Evolutionary conservation across 2,329 filamentous ascomycete genomes (phyloP), one percentile per base, ranked within the genome.

Genomic region (Venturiaceae sp.): DNA sequence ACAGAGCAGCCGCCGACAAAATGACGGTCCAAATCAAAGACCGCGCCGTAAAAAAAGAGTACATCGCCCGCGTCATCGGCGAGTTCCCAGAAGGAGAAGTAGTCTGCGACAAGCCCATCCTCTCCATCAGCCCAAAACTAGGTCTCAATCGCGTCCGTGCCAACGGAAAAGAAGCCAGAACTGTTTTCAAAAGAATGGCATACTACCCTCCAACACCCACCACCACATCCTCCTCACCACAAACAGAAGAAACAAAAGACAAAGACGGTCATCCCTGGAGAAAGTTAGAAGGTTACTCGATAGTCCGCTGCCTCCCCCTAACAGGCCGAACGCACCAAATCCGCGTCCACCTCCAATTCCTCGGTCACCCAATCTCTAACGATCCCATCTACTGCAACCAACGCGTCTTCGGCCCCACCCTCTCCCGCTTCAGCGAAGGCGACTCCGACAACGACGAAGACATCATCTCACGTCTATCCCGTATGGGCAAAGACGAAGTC

Each of bases 331-430:
- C 94, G 13, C 94, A 99, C 68, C 94, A 99, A 71, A 82, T 99
- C 53, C 85, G 94, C 34, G 94, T 99, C 19, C 94, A 99, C 67
- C 80, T 99, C 16, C 94, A 99, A 69, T 95, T 90, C 71, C 78
- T 99, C 3, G 94, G 94, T 1, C 88, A 97, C 68, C 94, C 94
- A 1, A 97, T 99, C 65, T 86, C 90, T 63, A 99, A 99, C 71
- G 94, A 99, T 68, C 94, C 94, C 7, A 97, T 99, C 65, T 99
- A 99, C 71, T 91, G 90, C 66, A 99, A 99, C 69, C 85, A 90
- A 68, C 85, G 85, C 59, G 94, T 99, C 11, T 99, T 95, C 79
- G 94, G 94, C 0, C 78, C 86, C 0, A 81, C 86, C 9, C 82
- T 99, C 0, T 94, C 90, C 16, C 82, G 76, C 53, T 76, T 78